phyloP scores from a whole-genome alignment of 148 eudicot genomes.

The Salicornia ramosissima region DNA sequence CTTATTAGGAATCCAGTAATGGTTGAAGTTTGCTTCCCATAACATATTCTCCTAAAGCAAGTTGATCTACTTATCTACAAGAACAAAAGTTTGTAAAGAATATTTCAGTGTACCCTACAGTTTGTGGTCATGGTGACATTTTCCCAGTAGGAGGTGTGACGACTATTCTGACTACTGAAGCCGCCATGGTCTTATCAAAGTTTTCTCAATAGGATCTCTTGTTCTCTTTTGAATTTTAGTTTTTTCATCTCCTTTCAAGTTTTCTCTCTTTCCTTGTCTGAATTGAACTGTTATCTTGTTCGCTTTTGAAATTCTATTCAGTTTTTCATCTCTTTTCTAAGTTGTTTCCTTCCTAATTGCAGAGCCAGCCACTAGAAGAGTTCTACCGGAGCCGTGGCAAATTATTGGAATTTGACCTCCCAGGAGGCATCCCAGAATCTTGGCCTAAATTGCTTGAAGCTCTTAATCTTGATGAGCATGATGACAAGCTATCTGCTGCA shows the following conservation, averaged over 20 bases:
- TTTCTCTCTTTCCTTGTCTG: neutral
- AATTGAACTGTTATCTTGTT: neutral
- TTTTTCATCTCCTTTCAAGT: neutral
- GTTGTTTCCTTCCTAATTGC: constrained; percentile 21
- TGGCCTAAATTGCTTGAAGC: constrained; percentile 93
- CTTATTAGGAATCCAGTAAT: no score
- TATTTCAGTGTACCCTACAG: neutral
- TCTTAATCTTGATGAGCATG: constrained; percentile 78
- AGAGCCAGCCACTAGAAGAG: constrained; percentile 95
- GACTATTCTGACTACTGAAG: no score
- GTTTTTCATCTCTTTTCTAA: neutral
- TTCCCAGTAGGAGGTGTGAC: neutral
- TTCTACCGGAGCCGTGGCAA: constrained; percentile 71
- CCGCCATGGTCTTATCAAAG: neutral
- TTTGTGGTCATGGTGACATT: neutral
- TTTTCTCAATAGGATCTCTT: neutral
- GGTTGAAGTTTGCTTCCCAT: no score
- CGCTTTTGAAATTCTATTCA: no score
- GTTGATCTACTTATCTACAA: neutral
- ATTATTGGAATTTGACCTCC: constrained; percentile 76
- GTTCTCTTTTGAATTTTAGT: neutral
- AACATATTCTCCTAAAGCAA: neutral
- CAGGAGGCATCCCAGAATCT: constrained; percentile 96
- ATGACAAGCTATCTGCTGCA: constrained; percentile 70
- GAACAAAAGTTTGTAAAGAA: neutral